Evolutionary conservation across 306 rosid genomes (phyloP), one percentile per base, ranked within the genome.

Genomic region (Acacia confusa): DNA sequence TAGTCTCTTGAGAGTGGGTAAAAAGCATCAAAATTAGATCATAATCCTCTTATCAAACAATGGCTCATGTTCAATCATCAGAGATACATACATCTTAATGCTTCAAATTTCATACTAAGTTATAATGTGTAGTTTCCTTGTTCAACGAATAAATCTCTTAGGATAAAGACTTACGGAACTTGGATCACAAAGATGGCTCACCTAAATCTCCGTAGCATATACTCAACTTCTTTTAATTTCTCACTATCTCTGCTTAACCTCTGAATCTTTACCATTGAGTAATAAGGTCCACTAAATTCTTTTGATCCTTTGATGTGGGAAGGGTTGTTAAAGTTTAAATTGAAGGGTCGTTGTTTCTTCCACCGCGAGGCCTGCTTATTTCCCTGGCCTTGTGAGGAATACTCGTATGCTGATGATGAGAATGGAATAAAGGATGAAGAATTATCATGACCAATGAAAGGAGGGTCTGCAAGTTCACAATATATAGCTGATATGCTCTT

Each of bases 401-500:
- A 70, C 79, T 90, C 94, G 40, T 74, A 81, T 3, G 85, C 57
- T 38, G 94, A 86, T 43, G 94, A 84, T 30, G 91, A 90, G 70
- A 84, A 82, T 34, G 91, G 43, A 82, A 80, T 77, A 22, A 90
- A 92, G 17, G 95, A 88, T 72, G 91, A 84, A 82, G 85, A 78
- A 84, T 82, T 78, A 70, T 87, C 87, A 50, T 80, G 90, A 76
- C 77, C 82, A 67, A 61, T 82, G 80, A 79, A 78, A 83, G 91
- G 88, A 48, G 94, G 89, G 67, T 95, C 97, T 24, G 93, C 74
- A 74, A 91, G 94, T 87, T 92, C 99, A 81, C 93, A 89, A 80
- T 84, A 95, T 85, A 95, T 80, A 16, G 87, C 90, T 40, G 98
- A 82, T 84, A 95, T 92, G 82, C 97, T 85, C 87, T 89, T 92